Evolutionary conservation across 768 basidiomycete genomes (phyloP), one percentile per base, ranked within the genome.

Genomic region (Omphalotus guepiniiformis): DNA sequence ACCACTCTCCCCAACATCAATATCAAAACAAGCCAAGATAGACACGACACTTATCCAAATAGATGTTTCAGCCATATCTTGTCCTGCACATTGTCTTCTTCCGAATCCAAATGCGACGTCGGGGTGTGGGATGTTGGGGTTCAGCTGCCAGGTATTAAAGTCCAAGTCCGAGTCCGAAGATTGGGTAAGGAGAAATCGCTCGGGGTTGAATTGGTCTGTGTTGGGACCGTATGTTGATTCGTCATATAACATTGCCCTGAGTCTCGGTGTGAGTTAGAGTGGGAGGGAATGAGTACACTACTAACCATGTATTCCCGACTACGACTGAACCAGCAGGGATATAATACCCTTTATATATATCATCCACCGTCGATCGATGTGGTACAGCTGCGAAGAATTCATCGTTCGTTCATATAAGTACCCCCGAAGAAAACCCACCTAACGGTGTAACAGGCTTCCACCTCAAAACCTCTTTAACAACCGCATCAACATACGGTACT

Each of bases 151-250:
- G 47, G 57, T 35, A 9, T 44, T 15, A 1, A 13, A 9, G 12
- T 19, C 16, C 15, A 38, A 16, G 15, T 38, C 8, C n/a, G n/a
- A n/a, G n/a, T n/a, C n/a, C n/a, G n/a, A n/a, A n/a, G n/a, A n/a
- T n/a, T 32, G 9, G 9, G 30, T 32, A 9, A 32, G 30, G 30
- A 60, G 42, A 34, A 59, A 65, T 16, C 63, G 61, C 23, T 66
- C 65, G 6, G 65, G 64, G 37, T 43, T 53, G 48, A 68, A 67
- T 18, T 28, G 25, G 18, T 61, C 54, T 4, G 65, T 61, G 39
- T 66, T 52, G 3, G 59, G 61, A 19, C 53, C 53, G 45, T 58
- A 69, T 18, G 49, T 57, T 29, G 7, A 18, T 38, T 47, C 39
- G 42, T 54, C 51, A 29, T 57, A 42, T 6, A 57, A 26, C 9